Evolutionary conservation across 768 basidiomycete genomes (phyloP).

Genomic region (Cystofilobasidium ferigula): DNA sequence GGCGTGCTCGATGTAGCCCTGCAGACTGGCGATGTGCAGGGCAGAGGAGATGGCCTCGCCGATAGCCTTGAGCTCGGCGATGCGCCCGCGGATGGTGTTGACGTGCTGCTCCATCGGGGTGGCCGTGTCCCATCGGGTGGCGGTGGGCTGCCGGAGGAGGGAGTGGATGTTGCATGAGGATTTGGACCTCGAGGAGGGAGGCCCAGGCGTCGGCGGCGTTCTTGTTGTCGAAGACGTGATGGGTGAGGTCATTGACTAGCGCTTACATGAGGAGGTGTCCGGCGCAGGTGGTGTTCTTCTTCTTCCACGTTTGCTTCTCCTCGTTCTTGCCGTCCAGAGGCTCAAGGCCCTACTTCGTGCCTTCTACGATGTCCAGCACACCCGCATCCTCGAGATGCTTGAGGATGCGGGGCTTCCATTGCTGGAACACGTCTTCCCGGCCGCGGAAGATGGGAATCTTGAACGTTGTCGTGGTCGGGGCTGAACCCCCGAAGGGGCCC

Average conservation of each 20-base stretch:
- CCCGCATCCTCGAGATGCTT: neutral
- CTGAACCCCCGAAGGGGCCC: neutral
- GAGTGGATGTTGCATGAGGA: neutral
- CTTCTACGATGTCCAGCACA: neutral
- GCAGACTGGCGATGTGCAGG: neutral
- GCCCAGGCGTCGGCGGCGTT: neutral
- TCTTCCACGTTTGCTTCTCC: neutral
- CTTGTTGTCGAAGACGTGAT: neutral
- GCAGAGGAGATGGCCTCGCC: neutral
- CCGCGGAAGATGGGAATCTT: neutral
- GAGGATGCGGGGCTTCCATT: neutral
- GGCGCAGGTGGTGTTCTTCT: neutral
- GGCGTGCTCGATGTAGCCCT: neutral
- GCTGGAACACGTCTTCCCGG: neutral
- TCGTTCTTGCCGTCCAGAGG: neutral
- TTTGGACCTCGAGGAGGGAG: neutral
- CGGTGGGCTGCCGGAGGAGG: neutral
- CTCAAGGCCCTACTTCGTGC: neutral
- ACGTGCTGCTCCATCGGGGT: neutral
- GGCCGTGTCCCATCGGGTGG: neutral
- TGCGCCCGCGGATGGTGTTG: neutral
- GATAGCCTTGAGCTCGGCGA: constrained; percentile 3
- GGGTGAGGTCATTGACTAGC: neutral
- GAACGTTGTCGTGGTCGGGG: neutral
- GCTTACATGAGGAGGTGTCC: neutral